Conservation (phyloP, 2,329 filamentous ascomycete genomes). For the Dryadomyces sulphureus region DNA sequence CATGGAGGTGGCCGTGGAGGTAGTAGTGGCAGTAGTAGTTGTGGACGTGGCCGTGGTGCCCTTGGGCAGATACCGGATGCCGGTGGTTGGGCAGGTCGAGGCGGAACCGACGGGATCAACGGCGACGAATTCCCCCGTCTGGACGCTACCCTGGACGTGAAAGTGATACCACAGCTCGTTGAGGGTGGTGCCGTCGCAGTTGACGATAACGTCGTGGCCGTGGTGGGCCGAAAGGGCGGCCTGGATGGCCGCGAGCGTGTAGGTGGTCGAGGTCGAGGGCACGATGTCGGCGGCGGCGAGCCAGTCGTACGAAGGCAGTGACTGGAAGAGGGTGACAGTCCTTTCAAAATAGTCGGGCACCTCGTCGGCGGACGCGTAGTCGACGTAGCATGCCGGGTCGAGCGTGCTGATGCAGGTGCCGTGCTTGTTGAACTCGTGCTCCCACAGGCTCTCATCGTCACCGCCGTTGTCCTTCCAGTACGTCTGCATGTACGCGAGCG, state of each 20-base stretch:
- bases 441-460: constrained; percentile 47
- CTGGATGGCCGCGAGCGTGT: constrained; percentile 38
- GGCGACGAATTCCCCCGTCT: constrained; percentile 41
- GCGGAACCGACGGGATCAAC: constrained; percentile 39
- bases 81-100: constrained; percentile 45
- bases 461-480: constrained; percentile 46
- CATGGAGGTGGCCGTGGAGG: constrained; percentile 1
- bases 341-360: constrained; percentile 51
- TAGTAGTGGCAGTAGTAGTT: constrained; percentile 1
- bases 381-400: constrained; percentile 47
- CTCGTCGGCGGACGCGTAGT: constrained; percentile 40
- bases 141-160: constrained; percentile 26
- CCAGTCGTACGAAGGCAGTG: constrained; percentile 44
- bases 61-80: constrained; percentile 17
- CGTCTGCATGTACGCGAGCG: constrained; percentile 51
- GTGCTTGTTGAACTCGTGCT: constrained; percentile 53
- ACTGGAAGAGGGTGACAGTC: constrained; percentile 38
- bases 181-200: constrained; percentile 41
- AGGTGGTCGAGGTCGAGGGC: constrained; percentile 43
- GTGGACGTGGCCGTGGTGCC: constrained; percentile 2
- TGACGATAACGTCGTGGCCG: constrained; percentile 33
- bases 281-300: constrained; percentile 36
- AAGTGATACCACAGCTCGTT: constrained; percentile 54
- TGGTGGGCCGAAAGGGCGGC: constrained; percentile 37
- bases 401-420: constrained; percentile 54